Percentiles rank a stretch among this genome's conserved stretches.
Conservation (phyloP, 2,329 filamentous ascomycete genomes). For the Sporothrix inflata region DNA sequence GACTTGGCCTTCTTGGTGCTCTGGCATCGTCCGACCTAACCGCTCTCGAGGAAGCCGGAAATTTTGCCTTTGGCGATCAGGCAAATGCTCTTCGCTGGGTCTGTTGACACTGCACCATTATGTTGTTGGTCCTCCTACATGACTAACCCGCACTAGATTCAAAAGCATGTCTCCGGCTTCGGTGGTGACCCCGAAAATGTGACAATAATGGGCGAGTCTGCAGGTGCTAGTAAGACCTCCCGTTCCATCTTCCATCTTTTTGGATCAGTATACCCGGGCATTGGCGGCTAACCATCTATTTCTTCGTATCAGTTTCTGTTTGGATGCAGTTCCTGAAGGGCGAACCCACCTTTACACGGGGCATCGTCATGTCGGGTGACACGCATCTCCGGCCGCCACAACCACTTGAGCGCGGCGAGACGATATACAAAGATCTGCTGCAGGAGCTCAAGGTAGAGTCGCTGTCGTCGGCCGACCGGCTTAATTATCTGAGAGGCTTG, state of each 20-base stretch:
- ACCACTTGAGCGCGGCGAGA: not conserved
- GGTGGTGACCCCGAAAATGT: not conserved
- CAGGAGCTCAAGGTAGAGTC: not conserved
- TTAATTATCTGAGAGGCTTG: not conserved
- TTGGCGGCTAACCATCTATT: not conserved
- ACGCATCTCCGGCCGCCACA: not conserved
- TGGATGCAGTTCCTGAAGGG: constrained; percentile 11
- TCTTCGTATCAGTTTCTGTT: not conserved
- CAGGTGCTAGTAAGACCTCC: not conserved
- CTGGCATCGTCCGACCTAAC: not conserved
- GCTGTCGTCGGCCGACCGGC: not conserved
- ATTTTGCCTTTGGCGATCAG: not conserved
- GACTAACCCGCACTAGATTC: not conserved
- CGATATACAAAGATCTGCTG: not conserved
- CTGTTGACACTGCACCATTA: too few species aligned
- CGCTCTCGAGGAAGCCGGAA: not conserved
- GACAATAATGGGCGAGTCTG: not conserved
- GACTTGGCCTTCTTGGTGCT: not conserved
- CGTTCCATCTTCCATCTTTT: too few species aligned
- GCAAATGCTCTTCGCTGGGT: constrained; percentile 15
- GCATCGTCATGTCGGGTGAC: constrained; percentile 2
- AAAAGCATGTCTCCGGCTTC: not conserved
- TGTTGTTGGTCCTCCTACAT: not conserved
- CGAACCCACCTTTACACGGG: not conserved
- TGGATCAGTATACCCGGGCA: too few species aligned